Percentiles rank a stretch among this genome's conserved stretches.
phyloP scores from a whole-genome alignment of 176 grass and related monocot species.

The Puccinellia tenuiflora region DNA sequence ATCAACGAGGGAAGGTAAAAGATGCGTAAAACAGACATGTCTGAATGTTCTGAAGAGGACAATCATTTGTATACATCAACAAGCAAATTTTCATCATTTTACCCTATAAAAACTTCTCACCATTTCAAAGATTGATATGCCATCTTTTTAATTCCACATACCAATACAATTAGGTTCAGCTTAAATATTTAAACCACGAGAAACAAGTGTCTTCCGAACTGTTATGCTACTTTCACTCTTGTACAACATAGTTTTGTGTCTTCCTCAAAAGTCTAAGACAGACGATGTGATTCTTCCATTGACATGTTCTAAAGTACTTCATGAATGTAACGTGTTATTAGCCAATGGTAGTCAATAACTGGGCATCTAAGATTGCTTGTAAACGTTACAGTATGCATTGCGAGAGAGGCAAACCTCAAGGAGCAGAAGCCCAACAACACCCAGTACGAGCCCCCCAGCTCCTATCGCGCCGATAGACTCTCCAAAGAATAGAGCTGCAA shows the following conservation, averaged over 20 bases:
- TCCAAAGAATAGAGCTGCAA: conserved; percentile 79
- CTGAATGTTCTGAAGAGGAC: not conserved
- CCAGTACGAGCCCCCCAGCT: conserved; percentile 64
- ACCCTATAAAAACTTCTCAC: not conserved
- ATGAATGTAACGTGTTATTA: not conserved
- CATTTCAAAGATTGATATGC: not conserved
- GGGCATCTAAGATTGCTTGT: not conserved
- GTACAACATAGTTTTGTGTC: not conserved
- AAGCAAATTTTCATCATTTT: not conserved
- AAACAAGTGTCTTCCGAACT: not conserved
- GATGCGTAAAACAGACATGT: not conserved
- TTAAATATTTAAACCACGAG: not conserved
- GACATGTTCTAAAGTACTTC: too few species aligned
- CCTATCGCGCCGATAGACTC: conserved; percentile 71
- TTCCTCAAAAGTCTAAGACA: not conserved
- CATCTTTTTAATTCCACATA: not conserved
- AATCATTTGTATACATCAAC: not conserved
- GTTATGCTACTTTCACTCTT: not conserved
- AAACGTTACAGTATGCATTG: not conserved
- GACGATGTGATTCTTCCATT: not conserved
- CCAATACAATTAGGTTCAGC: not conserved
- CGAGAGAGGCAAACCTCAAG: conserved; percentile 58
- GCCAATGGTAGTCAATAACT: not conserved
- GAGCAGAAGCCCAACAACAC: conserved; percentile 71
- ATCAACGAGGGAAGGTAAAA: not conserved